These are phyloP conservation scores for Podospora appendiculata DNA, from an alignment of 495 filamentous ascomycete species.

Conservation along the genomic window DNA sequence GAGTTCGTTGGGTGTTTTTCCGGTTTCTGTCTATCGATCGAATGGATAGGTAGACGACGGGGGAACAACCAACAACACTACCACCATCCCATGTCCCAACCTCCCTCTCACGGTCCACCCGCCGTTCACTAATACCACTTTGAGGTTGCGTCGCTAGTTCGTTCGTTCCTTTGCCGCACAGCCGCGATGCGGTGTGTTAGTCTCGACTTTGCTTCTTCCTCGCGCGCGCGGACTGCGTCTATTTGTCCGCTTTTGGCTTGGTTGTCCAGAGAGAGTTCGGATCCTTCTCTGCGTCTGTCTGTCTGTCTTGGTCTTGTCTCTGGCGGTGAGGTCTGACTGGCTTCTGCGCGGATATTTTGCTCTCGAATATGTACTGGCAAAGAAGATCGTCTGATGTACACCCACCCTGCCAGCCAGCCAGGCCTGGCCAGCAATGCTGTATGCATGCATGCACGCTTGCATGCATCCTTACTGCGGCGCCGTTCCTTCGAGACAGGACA, in stretches of 20 bases:
- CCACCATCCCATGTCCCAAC: too few species aligned
- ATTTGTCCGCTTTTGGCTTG: too few species aligned
- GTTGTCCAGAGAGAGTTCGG: too few species aligned
- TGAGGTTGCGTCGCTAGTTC: background rate
- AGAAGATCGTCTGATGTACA: background rate
- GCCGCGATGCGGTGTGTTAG: background rate
- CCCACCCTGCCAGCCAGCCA: background rate
- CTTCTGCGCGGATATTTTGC: background rate
- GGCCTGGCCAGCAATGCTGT: background rate
- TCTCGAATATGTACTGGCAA: too few species aligned
- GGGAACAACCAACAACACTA: too few species aligned
- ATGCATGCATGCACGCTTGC: background rate
- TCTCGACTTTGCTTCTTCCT: too few species aligned
- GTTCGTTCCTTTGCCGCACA: background rate
- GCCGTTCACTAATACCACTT: too few species aligned
- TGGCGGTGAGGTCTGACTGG: background rate
- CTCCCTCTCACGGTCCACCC: too few species aligned
- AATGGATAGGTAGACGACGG: too few species aligned
- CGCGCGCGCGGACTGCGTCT: too few species aligned
- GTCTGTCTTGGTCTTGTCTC: background rate
- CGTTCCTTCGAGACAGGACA: background rate
- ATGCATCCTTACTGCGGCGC: background rate
- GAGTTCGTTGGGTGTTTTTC: too few species aligned
- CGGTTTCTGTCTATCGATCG: too few species aligned
- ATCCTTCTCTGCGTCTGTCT: background rate